phyloP scores from a whole-genome alignment of 495 filamentous ascomycete genomes.

The Penicillium tannophilum region DNA sequence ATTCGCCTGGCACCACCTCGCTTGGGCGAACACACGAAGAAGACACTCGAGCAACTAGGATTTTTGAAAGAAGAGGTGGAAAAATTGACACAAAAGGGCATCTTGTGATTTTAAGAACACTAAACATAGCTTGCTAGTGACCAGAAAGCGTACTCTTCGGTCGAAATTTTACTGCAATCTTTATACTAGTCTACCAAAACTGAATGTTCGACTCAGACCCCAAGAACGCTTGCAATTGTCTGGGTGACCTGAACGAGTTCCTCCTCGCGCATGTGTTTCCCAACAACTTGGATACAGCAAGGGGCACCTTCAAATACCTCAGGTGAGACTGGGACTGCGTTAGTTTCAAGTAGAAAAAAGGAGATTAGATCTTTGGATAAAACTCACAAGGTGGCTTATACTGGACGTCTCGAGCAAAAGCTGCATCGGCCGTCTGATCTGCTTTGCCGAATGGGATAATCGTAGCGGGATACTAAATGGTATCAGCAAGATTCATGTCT shows the following conservation, averaged over 20 bases:
- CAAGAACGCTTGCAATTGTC: neutral
- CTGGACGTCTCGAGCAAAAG: constrained; percentile 18
- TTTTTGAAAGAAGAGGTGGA: neutral
- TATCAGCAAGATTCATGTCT: neutral
- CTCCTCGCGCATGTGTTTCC: constrained; percentile 21
- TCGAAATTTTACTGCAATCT: no score
- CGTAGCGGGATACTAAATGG: constrained; percentile 19
- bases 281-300: constrained; percentile 21
- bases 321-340: constrained; percentile 5
- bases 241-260: constrained; percentile 9
- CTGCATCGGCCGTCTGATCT: constrained; percentile 13
- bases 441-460: constrained; percentile 25
- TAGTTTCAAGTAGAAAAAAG: neutral
- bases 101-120: neutral
- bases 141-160: no score
- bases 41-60: neutral
- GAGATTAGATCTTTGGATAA: neutral
- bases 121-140: no score
- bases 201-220: neutral
- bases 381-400: constrained; percentile 26
- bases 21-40: neutral
- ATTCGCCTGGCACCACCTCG: neutral
- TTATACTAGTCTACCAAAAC: neutral
- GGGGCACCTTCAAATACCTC: constrained; percentile 22
- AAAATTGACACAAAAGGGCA: neutral